Base-by-base conservation (phyloP, 805 yeast genomes). In the Candida maris region DNA sequence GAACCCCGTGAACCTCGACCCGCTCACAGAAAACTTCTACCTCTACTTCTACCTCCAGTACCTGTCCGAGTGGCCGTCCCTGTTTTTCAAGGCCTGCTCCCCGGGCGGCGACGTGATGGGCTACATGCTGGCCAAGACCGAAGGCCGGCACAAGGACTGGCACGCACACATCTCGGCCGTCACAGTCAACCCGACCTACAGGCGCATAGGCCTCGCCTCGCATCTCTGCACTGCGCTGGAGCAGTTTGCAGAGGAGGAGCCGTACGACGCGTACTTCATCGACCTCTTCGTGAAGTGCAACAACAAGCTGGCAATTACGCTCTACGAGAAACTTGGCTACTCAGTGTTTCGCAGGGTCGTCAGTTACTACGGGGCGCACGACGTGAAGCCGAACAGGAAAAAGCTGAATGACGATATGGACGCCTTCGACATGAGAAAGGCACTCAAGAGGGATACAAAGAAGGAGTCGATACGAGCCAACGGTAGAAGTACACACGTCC, bases 81-180 rank as follows among this genome's bases (percentile, higher is more conserved):
- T 93, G 30, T 83, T 88, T 61, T 91, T 88, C 73, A 83, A 87
- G 56, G 76, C 89, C 8, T 49, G 49, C 2, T 57, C 61, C n/a
- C 44, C 56, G 9, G 32, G 46, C 4, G 50, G 48, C 14, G 61
- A 57, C 31, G 63, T 67, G 19, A 68, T 85, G 22, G 91, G 89
- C 1, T 83, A 84, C 56, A 81, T 93, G 95, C 78, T 93, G 78
- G 97, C 94, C n/a, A 93, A 93, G 59, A 81, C 95, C 1, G 98
- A 93, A 58, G 98, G 98, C 0, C 68, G 68, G 24, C 77, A 72
- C 4, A 76, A 71, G 31, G 93, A 88, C 41, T 91, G 97, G 96
- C 99, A 93, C 55, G 77, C 95, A 1, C 99, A 93, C 59, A 88
- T 93, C 33, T 87, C 97, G 0, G 97, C 98, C 0, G 96, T 93